Conservation (phyloP, 306 rosid species). For the Chamaecrista fasciculata region DNA sequence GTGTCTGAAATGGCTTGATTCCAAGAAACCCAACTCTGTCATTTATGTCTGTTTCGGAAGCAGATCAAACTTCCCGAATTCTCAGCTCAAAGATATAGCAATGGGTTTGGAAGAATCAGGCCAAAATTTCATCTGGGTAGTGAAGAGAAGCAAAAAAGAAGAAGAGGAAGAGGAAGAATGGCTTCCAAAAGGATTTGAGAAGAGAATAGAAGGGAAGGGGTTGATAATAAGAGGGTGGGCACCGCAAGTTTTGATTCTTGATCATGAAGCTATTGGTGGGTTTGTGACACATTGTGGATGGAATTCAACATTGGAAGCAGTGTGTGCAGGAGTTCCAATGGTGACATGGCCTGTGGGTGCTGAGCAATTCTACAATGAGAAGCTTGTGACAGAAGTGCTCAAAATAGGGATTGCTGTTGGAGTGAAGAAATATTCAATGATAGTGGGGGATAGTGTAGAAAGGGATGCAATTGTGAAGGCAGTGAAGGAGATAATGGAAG, state of each 20-base stretch:
- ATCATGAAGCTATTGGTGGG: background rate
- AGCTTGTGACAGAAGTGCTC: conserved; percentile 28
- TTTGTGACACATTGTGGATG: conserved; percentile 35
- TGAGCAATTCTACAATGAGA: conserved; percentile 38
- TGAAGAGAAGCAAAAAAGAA: background rate
- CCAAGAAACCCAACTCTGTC: conserved; percentile 19
- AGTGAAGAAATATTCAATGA: background rate
- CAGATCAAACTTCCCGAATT: background rate
- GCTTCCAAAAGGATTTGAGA: conserved; percentile 2
- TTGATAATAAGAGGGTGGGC: background rate
- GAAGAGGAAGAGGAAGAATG: background rate
- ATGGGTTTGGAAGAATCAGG: conserved; percentile 19
- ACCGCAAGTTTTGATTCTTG: background rate
- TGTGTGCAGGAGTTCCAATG: conserved; percentile 12
- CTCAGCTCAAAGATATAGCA: conserved; percentile 24
- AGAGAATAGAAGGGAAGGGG: background rate
- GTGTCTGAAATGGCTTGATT: conserved; percentile 25
- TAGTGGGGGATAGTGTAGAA: background rate
- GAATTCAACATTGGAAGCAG: conserved; percentile 36
- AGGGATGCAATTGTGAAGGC: background rate
- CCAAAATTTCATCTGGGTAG: conserved; percentile 19
- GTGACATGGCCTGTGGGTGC: conserved; percentile 33
- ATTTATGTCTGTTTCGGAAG: conserved; percentile 29
- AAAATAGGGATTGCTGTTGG: conserved; percentile 33
- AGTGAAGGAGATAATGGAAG: conserved; percentile 12